phyloP scores from a whole-genome alignment of 129 eudicot species.

The Artemisia tridentata region DNA sequence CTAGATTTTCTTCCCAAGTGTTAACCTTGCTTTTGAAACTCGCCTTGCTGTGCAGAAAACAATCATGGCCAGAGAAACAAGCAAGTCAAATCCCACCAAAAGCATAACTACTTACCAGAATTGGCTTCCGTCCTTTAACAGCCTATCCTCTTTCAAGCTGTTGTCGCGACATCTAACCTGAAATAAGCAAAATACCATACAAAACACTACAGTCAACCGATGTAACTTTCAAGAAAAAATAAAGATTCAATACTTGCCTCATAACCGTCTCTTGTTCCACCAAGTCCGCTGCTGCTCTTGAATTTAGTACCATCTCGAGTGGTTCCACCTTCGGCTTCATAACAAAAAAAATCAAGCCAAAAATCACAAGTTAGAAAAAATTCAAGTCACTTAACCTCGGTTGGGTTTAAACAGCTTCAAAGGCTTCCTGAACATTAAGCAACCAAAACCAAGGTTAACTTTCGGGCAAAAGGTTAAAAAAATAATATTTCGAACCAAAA shows the following conservation, averaged over 20 bases:
- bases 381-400: neutral
- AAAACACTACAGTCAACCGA: constrained; percentile 15
- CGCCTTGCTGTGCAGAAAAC: constrained; percentile 19
- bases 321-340: constrained; percentile 46
- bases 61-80: constrained; percentile 49
- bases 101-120: constrained; percentile 51
- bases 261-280: constrained; percentile 51
- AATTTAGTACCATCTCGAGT: constrained; percentile 31
- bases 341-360: constrained; percentile 24
- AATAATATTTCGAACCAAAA: constrained; percentile 35
- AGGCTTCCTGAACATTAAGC: neutral
- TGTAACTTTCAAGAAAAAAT: constrained; percentile 24
- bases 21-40: constrained; percentile 6
- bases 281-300: constrained; percentile 35
- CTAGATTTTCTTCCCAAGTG: constrained; percentile 3
- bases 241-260: constrained; percentile 51
- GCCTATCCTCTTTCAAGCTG: constrained; percentile 42
- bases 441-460: constrained; percentile 6
- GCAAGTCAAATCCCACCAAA: constrained; percentile 50
- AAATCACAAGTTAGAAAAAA: constrained; percentile 19
- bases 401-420: constrained; percentile 1
- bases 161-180: constrained; percentile 59
- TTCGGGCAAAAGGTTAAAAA: neutral
- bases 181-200: constrained; percentile 6
- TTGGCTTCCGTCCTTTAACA: constrained; percentile 33